Conservation (phyloP, 768 basidiomycete species). For the Trametes cubensis region DNA sequence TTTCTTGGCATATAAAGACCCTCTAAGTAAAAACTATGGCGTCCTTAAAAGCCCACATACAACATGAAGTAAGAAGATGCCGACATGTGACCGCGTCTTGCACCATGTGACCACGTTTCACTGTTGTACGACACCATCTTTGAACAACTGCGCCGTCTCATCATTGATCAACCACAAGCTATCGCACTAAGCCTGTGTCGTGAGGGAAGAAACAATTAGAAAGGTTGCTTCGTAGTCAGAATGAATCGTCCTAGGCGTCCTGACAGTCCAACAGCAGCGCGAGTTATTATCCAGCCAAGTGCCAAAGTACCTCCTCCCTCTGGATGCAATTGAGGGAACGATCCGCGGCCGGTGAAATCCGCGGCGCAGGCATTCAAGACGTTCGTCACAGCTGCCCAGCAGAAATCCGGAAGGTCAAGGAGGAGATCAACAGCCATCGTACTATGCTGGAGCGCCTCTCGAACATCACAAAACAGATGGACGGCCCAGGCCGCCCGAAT, state of each 20-base stretch:
- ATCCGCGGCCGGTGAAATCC: conserved; percentile 42
- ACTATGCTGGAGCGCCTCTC: background rate
- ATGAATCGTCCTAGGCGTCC: conserved; percentile 26
- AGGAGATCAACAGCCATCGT: conserved; percentile 4
- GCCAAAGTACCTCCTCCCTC: conserved; percentile 38
- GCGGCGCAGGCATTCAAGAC: conserved; percentile 45
- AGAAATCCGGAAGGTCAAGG: conserved; percentile 3
- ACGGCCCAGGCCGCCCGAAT: background rate
- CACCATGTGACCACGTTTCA: too few species aligned
- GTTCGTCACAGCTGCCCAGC: background rate
- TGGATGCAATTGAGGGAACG: conserved; percentile 41
- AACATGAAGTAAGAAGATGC: too few species aligned
- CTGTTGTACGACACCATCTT: conserved; percentile 47
- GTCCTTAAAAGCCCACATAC: too few species aligned
- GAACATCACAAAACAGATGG: background rate
- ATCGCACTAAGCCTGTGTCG: conserved; percentile 49
- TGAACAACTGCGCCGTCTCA: conserved; percentile 50
- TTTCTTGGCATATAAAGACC: too few species aligned
- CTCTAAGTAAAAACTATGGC: too few species aligned
- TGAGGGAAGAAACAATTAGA: conserved; percentile 50
- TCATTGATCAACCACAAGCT: conserved; percentile 56
- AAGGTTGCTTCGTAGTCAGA: conserved; percentile 59
- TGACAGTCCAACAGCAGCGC: conserved; percentile 42
- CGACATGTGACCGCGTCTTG: too few species aligned
- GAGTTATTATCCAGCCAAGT: conserved; percentile 26